Evolutionary conservation across 208 protist genomes (phyloP), one percentile per base, ranked within the genome.

Genomic region (Trypanosoma boissoni): DNA sequence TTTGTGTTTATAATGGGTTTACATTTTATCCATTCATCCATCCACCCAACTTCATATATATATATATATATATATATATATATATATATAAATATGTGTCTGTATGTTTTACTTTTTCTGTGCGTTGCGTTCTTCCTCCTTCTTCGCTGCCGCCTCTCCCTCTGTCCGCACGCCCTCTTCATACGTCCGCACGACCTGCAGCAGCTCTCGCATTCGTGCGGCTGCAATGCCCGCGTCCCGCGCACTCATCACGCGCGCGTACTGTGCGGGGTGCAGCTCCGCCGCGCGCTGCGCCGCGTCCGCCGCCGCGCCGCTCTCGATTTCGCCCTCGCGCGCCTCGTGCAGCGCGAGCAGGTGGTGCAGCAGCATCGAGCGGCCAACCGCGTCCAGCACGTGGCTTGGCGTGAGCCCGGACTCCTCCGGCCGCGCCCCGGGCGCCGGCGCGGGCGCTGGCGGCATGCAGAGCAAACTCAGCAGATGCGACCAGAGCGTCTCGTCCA

Each of bases 351-450:
- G 58, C 34, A 93, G 68, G 60, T 93, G 86, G 57, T 93, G 86
- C 49, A 93, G 75, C 72, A 93, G 44, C 75, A 93, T 88, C 42
- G 80, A 86, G 27, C 86, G 79, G n/a, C 83, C 86, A 27, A 93
- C 72, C 20, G 86, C 86, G 56, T 93, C 86, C 41, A 90, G 65
- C 23, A 92, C 74, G 72, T 92, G 67, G 42, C 74, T 80, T 14
- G 86, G 86, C 10, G 77, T 89, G 16, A 86, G 68, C 0, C 76
- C 82, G 21, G 84, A 63, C 60, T 76, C 74, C 23, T 72, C 66
- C 3, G 54, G 71, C 63, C 68, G 28, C 18, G 53, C 74, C 12
- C 60, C 65, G 18, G 53, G 58, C 1, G 65, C 58, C 0, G 80
- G 74, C 6, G 82, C 55, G 26, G 81, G 80, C 49, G 83, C 58